Evolutionary conservation across 257 asterid species (phyloP).

Genomic region (Lycium barbarum): DNA sequence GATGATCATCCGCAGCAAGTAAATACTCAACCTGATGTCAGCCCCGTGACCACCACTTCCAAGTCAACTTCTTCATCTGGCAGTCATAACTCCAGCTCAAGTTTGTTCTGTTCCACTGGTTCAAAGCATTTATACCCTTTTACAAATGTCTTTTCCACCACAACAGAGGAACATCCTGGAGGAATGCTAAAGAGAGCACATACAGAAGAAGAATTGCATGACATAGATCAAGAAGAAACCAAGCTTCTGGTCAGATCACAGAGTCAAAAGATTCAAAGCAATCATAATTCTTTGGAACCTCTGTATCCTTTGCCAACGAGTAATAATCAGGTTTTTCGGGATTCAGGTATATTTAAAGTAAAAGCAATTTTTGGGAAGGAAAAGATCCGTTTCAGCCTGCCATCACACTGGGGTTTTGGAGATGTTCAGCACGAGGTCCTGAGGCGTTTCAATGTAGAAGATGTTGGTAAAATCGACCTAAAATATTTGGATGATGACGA

Average conservation of each 20-base stretch:
- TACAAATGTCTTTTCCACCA: conserved; percentile 35
- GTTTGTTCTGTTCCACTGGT: conserved; percentile 61
- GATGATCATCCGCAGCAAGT: conserved; percentile 35
- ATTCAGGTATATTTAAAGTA: conserved; percentile 47
- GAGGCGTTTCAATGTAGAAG: conserved; percentile 67
- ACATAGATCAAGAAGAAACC: conserved; percentile 54
- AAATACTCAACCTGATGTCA: conserved; percentile 44
- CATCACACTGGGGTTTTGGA: conserved; percentile 60
- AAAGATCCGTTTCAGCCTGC: conserved; percentile 72
- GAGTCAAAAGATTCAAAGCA: conserved; percentile 58
- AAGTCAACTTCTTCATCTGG: conserved; percentile 67
- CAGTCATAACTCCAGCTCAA: conserved; percentile 74
- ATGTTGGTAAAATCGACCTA: conserved; percentile 50
- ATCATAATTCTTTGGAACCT: conserved; percentile 47
- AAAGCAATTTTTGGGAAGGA: conserved; percentile 78
- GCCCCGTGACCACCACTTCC: conserved; percentile 50
- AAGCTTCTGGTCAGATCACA: conserved; percentile 61
- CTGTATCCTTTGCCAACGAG: conserved; percentile 45
- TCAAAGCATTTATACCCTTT: conserved; percentile 52
- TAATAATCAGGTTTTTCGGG: conserved; percentile 38
- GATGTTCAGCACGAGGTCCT: conserved; percentile 59
- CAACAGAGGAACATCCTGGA: conserved; percentile 46
- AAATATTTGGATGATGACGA: conserved; percentile 80
- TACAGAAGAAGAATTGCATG: conserved; percentile 60
- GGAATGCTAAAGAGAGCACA: conserved; percentile 50